These are phyloP conservation scores for Candida tetrigidarum DNA, from an alignment of 1,139 yeast genomes.

Conservation along the genomic window DNA sequence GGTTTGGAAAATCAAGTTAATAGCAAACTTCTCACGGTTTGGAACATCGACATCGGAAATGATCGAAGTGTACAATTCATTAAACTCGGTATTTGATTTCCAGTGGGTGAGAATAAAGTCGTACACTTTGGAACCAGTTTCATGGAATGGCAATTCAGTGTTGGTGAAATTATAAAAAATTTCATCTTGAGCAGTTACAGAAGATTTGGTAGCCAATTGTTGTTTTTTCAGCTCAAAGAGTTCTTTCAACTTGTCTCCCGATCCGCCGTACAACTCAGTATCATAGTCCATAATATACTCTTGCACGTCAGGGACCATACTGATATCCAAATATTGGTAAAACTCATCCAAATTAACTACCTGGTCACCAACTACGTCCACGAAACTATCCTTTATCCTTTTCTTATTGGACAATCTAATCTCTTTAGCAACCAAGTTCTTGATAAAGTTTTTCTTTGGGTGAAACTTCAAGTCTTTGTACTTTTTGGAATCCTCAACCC, in stretches of 20 bases:
- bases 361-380: conserved; percentile 38
- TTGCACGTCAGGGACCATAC: conserved; percentile 31
- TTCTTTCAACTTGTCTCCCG: conserved; percentile 31
- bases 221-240: conserved; percentile 37
- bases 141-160: conserved; percentile 41
- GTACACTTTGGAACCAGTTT: conserved; percentile 42
- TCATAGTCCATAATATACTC: conserved; percentile 40
- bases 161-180: conserved; percentile 42
- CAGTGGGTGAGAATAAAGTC: conserved; percentile 48
- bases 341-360: conserved; percentile 56
- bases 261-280: conserved; percentile 38
- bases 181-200: conserved; percentile 45
- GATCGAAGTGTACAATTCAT: conserved; percentile 36
- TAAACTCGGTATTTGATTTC: conserved; percentile 45
- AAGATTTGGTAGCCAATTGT: conserved; percentile 27
- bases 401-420: conserved; percentile 73
- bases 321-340: conserved; percentile 58
- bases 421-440: conserved; percentile 82
- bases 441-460: conserved; percentile 76
- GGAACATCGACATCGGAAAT: conserved; percentile 22
- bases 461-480: conserved; percentile 49
- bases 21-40: conserved; percentile 48
- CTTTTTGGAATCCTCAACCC: conserved; percentile 64
- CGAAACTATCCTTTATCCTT: conserved; percentile 75
- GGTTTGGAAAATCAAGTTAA: conserved; percentile 69